These are phyloP conservation scores for Cicer arietinum DNA, from an alignment of 306 rosid genomes.

Conservation along the genomic window DNA sequence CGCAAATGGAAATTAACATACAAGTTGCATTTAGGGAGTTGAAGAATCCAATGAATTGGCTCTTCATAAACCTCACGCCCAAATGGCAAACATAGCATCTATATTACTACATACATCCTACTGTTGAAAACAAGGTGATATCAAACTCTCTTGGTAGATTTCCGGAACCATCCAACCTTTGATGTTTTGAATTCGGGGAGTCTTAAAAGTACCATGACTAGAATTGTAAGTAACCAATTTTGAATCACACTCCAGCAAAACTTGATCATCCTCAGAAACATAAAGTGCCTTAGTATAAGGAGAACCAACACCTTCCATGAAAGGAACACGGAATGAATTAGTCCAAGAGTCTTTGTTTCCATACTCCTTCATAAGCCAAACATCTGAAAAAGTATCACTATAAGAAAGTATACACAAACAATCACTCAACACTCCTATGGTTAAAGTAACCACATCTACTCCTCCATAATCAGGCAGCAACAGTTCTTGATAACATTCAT, in stretches of 20 bases:
- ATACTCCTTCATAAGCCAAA: slow-evolving; percentile 52
- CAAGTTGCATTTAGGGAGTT: background rate
- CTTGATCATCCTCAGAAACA: slow-evolving; percentile 42
- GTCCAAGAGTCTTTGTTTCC: slow-evolving; percentile 54
- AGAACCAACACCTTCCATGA: background rate
- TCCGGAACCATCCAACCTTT: background rate
- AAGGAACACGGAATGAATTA: slow-evolving; percentile 34
- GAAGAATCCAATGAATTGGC: background rate
- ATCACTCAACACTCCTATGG: slow-evolving; percentile 29
- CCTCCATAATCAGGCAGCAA: slow-evolving; percentile 42
- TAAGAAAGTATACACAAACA: slow-evolving; percentile 35
- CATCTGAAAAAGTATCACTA: background rate
- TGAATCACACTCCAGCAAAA: background rate
- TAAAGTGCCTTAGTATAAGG: background rate
- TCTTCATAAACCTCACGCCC: background rate
- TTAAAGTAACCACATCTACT: background rate
- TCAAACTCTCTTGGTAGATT: slow-evolving; percentile 46
- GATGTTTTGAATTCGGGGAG: background rate
- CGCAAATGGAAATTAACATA: background rate
- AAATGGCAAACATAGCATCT: background rate
- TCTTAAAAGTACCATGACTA: slow-evolving; percentile 12
- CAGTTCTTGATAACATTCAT: slow-evolving; percentile 41
- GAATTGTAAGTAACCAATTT: slow-evolving; percentile 29
- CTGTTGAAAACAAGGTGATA: slow-evolving; percentile 44
- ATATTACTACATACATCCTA: background rate